Evolutionary conservation across 495 filamentous ascomycete genomes (phyloP).

Genomic region (Thozetella sp.): DNA sequence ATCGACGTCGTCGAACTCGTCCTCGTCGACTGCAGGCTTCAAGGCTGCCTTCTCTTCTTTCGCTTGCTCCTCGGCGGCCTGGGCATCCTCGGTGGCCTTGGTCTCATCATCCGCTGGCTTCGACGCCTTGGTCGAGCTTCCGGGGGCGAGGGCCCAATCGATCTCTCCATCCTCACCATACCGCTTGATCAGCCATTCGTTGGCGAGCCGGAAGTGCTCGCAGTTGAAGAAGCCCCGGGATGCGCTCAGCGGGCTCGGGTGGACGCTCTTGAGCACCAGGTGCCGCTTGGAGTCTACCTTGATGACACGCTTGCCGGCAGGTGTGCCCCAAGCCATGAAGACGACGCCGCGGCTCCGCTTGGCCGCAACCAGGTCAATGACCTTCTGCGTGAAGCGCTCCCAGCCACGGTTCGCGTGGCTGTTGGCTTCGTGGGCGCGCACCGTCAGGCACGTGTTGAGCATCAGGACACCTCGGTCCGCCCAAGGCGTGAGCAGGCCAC

Average conservation of each 20-base stretch:
- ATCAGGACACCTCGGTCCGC: conserved; percentile 88
- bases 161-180: conserved; percentile 82
- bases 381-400: conserved; percentile 89
- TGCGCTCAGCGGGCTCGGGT: conserved; percentile 91
- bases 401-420: conserved; percentile 83
- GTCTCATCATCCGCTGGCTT: conserved; percentile 13
- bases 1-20: conserved; percentile 13
- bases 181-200: conserved; percentile 78
- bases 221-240: conserved; percentile 80
- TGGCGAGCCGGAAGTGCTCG: conserved; percentile 84
- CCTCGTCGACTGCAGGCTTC: conserved; percentile 13
- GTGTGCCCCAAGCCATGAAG: conserved; percentile 90
- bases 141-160: conserved; percentile 76
- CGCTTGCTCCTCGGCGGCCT: conserved; percentile 6
- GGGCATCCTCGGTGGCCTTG: conserved; percentile 19
- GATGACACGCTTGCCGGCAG: conserved; percentile 72
- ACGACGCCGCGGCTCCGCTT: conserved; percentile 79
- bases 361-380: conserved; percentile 82
- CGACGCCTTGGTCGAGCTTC: conserved; percentile 16
- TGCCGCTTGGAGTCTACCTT: conserved; percentile 73
- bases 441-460: conserved; percentile 91
- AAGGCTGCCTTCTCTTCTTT: conserved; percentile 11
- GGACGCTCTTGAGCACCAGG: conserved; percentile 78
- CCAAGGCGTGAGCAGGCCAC: conserved; percentile 87
- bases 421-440: conserved; percentile 83